Evolutionary conservation across 768 basidiomycete genomes (phyloP), one percentile per base, ranked within the genome.

Genomic region (Boletus rufocinnamomeus): DNA sequence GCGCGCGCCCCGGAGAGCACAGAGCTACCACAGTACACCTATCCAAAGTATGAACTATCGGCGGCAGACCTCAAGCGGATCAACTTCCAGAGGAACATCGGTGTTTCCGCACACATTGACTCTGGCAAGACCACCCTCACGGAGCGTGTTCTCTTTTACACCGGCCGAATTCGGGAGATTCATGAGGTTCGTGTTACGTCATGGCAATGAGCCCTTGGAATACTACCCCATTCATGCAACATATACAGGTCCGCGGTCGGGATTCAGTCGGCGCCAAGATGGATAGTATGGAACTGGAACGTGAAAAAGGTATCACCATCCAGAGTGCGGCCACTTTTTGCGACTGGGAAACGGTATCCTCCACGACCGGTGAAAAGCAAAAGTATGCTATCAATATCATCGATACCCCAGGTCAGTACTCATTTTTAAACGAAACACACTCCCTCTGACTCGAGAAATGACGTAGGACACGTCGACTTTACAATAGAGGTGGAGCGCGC

Each of bases 401-500:
- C 66, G 97, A 99, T 75, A 98, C 97, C 0, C 97, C 97, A 63
- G 95, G 94, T 90, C 41, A 50, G 41, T 45, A 2, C 21, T 4
- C 25, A 3, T 37, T 35, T 38, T 5, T 6, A 5, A 17, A 19
- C 10, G 21, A 32, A 21, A 1, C 13, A 2, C 7, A 40, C 23
- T 28, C 32, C 1, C 37, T 46, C 32, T 56, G 50, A 59, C 23
- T 41, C 23, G 38, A 21, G 14, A 10, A 49, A 51, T 44, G 58
- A 25, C 62, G n/a, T 56, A 94, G 95, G 95, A 65, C 97, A 99
- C 80, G 97, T 99, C 62, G 97, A 99, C 74, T 99, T 99, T 70
- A 99, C 97, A 2, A 98, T 99, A 64, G 97, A 99, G 74, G 97
- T 99, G 9, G 97, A 99, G 74, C 86, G 97, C 17, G 97, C 97